Evolutionary conservation across 768 basidiomycete genomes (phyloP).

Genomic region (Tricholoma sp.): DNA sequence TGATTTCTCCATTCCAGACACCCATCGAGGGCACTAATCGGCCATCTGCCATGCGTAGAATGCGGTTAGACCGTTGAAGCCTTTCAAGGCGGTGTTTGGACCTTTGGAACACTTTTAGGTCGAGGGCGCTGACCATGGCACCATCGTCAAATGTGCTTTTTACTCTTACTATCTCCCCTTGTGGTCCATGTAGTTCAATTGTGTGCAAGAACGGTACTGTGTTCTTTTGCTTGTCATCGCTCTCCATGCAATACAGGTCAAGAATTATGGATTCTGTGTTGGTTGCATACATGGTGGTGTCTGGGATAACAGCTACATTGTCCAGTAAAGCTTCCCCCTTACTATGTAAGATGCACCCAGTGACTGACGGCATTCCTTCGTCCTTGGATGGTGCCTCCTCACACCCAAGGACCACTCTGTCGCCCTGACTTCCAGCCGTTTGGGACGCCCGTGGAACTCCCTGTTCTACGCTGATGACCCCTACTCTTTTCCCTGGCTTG

Average conservation of each 20-base stretch:
- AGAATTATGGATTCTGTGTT: not conserved
- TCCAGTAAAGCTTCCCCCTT: not conserved
- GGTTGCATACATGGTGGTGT: not conserved
- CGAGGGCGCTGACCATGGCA: not conserved
- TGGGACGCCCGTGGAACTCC: not conserved
- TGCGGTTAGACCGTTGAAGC: not conserved
- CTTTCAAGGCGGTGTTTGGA: not conserved
- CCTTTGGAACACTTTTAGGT: not conserved
- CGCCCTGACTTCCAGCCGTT: not conserved
- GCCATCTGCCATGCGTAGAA: not conserved
- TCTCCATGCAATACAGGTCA: not conserved
- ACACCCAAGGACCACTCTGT: not conserved
- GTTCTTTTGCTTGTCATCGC: not conserved
- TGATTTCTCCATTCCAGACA: no score
- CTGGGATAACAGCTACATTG: not conserved
- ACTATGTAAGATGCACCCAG: constrained; percentile 12
- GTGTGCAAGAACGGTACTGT: not conserved
- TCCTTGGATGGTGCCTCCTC: not conserved
- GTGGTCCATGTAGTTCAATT: not conserved
- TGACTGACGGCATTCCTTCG: not conserved
- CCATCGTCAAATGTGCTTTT: not conserved
- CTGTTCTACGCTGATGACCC: not conserved
- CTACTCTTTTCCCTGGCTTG: not conserved
- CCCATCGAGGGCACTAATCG: not conserved
- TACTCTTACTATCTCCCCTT: not conserved